phyloP scores from a whole-genome alignment of 2,329 filamentous ascomycete genomes.

The Diaporthe eres region DNA sequence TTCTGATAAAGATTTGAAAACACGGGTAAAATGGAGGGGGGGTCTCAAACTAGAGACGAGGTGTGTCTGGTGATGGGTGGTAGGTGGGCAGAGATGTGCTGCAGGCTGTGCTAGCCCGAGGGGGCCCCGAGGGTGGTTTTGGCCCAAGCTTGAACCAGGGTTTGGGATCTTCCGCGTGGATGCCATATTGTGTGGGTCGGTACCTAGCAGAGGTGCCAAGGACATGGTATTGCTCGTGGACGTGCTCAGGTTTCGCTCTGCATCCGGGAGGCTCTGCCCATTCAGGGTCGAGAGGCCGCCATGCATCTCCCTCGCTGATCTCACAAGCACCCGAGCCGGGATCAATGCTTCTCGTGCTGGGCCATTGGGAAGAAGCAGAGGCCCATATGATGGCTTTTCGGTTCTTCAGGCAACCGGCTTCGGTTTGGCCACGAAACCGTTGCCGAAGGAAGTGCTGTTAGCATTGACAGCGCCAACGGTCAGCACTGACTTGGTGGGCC shows the following conservation, averaged over 20 bases:
- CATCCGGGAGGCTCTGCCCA: conserved; percentile 6
- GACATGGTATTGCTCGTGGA: conserved; percentile 14
- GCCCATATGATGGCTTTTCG: conserved; percentile 23
- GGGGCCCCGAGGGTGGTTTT: conserved; percentile 1
- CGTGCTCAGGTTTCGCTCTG: neutral
- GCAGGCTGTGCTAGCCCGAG: conserved; percentile 21
- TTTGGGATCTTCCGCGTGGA: conserved; percentile 30
- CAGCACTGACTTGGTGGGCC: conserved; percentile 25
- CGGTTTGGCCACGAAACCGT: conserved; percentile 18
- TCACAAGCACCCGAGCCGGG: conserved; percentile 15
- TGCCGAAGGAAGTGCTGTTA: conserved; percentile 11
- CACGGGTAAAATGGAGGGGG: conserved; percentile 28
- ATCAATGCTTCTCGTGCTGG: neutral
- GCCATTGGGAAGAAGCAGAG: neutral
- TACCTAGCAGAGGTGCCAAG: neutral
- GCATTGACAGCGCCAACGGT: conserved; percentile 10
- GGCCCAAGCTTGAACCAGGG: conserved; percentile 33
- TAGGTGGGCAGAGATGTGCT: conserved; percentile 26
- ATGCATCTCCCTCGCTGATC: conserved; percentile 21
- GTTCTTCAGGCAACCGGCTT: conserved; percentile 18
- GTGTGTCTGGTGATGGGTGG: conserved; percentile 20
- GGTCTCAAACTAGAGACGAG: conserved; percentile 23
- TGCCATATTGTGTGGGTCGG: conserved; percentile 30
- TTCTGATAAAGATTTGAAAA: conserved; percentile 23
- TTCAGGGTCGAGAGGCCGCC: conserved; percentile 4